Base-by-base conservation (phyloP, 2,329 filamentous ascomycete genomes). In the Epichloe sylvatica region DNA sequence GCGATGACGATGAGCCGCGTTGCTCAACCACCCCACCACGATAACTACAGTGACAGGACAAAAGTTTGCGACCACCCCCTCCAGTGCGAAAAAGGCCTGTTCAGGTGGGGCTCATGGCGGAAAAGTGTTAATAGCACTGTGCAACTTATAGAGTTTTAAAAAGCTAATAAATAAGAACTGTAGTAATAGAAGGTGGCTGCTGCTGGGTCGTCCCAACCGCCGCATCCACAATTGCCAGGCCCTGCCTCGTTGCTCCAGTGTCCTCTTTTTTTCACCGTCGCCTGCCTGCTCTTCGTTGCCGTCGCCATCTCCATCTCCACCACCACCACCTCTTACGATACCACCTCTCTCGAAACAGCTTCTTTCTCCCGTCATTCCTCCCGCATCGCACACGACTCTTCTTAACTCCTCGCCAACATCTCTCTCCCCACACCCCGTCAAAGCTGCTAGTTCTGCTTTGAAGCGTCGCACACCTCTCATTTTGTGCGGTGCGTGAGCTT, bases 401-500 rank as follows among this genome's bases (percentile, higher is more conserved):
- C 23, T 42, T 15, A 39, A 34, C 42, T 44, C 17, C 46, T 25
- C 41, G 19, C 42, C 21, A 51, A 38, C 15, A 44, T 39, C 38
- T 39, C 38, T 33, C 19, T n/a, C 5, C 40, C 30, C 11, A 8
- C 33, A 45, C 4, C 30, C n/a, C 42, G 36, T 40, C 19, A 37
- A 38, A 45, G 41, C 41, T 49, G 15, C 15, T 40, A 39, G 17
- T 37, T 46, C 51, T 48, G 46, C 52, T 37, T 54, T 40, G 47
- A 53, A 58, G 53, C 57, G 54, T 54, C 54, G 58, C 52, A 58
- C 54, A 51, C 47, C 54, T 43, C 40, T 51, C 52, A 45, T 52
- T 51, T 47, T 55, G 56, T 56, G 58, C 57, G 56, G 55, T 58
- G 58, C 55, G 55, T 55, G 53, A 52, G 53, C 56, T 55, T 53